Evolutionary conservation across 495 filamentous ascomycete species (phyloP).

Genomic region (Pyronema domesticum): DNA sequence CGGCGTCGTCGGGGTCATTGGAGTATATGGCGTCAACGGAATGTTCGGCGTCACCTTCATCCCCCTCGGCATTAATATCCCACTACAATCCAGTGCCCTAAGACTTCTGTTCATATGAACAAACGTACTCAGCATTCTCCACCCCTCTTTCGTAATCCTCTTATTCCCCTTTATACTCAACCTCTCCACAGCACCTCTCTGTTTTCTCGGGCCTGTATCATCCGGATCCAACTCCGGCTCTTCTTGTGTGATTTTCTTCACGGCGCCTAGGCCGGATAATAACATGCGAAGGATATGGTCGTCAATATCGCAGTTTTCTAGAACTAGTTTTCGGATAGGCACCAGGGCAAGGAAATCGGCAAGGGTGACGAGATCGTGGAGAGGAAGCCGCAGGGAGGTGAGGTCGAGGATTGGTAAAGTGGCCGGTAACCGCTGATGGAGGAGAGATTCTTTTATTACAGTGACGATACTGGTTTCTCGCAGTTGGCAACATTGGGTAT

Average conservation of each 20-base stretch:
- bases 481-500: conserved; percentile 83
- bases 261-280: conserved; percentile 68
- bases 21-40: no score
- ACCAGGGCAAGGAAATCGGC: conserved; percentile 90
- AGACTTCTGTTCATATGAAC: conserved; percentile 74
- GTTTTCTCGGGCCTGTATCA: conserved; percentile 25
- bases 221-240: conserved; percentile 26
- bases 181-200: conserved; percentile 63
- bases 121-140: conserved; percentile 81
- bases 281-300: conserved; percentile 76
- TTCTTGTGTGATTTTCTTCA: conserved; percentile 32
- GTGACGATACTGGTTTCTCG: conserved; percentile 79
- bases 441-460: conserved; percentile 69
- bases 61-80: no score
- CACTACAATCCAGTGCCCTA: conserved; percentile 49
- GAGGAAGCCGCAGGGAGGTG: conserved; percentile 61
- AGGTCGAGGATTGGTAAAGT: conserved; percentile 68
- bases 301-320: conserved; percentile 72
- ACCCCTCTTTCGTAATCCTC: conserved; percentile 69
- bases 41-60: no score
- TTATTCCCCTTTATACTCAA: conserved; percentile 76
- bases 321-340: conserved; percentile 62
- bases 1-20: neutral
- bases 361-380: conserved; percentile 66
- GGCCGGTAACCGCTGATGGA: conserved; percentile 27